Evolutionary conservation across 192 early-diverging fungal species (phyloP).

Genomic region (Chytriomyces sp.): DNA sequence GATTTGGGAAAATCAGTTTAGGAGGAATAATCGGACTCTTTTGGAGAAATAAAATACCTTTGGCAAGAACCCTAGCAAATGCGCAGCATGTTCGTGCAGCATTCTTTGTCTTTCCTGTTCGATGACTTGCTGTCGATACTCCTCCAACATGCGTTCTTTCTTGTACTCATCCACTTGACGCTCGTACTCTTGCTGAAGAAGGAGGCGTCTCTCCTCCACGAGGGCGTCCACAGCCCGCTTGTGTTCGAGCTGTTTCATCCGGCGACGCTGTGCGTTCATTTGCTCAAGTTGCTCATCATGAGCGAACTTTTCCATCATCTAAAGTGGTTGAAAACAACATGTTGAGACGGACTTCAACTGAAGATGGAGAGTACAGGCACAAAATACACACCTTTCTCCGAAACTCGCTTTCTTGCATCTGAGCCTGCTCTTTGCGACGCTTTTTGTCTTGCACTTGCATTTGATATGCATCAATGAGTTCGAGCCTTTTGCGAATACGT

Average conservation of each 20-base stretch:
- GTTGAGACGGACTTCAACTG: not conserved
- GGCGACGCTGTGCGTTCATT: constrained; percentile 55
- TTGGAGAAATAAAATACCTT: constrained; percentile 44
- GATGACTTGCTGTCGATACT: constrained; percentile 59
- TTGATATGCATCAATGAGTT: constrained; percentile 64
- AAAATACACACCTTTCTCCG: constrained; percentile 49
- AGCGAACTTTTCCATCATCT: constrained; percentile 65
- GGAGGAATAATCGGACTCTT: not conserved
- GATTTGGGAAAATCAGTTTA: not conserved
- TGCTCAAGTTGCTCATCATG: constrained; percentile 65
- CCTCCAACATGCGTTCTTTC: constrained; percentile 52
- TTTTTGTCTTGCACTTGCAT: constrained; percentile 59
- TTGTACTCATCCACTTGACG: constrained; percentile 39
- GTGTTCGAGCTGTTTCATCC: constrained; percentile 67
- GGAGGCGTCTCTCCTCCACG: constrained; percentile 52
- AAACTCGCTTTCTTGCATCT: constrained; percentile 56
- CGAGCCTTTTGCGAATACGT: constrained; percentile 58
- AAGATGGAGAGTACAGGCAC: no score
- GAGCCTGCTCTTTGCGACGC: constrained; percentile 45
- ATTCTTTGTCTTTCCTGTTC: constrained; percentile 67
- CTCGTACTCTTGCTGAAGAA: constrained; percentile 46
- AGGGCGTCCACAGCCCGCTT: constrained; percentile 62
- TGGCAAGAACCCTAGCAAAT: constrained; percentile 60
- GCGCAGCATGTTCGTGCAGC: constrained; percentile 64
- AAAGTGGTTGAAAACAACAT: not conserved